Conservation (phyloP, 306 rosid species). For the Prinsepia uniflora region DNA sequence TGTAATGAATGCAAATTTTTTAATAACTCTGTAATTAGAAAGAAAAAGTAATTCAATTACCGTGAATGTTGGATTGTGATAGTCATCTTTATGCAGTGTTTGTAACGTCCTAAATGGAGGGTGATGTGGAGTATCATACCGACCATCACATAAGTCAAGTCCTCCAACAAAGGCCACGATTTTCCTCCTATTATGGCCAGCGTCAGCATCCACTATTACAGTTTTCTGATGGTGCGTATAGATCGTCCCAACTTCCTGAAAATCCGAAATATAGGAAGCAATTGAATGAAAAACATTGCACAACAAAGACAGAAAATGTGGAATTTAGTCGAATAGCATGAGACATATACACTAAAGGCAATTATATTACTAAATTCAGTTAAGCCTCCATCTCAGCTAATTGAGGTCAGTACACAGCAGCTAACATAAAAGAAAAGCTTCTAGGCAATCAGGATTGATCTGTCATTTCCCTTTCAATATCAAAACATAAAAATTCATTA, state of each 20-base stretch:
- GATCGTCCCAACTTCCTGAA: constrained; percentile 87
- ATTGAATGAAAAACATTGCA: constrained; percentile 13
- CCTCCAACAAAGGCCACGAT: constrained; percentile 95
- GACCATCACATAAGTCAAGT: constrained; percentile 92
- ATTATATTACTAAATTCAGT: no score
- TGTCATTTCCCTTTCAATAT: background rate
- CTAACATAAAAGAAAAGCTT: background rate
- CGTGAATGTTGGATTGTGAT: constrained; percentile 87
- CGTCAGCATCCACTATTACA: constrained; percentile 86
- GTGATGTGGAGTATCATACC: constrained; percentile 86
- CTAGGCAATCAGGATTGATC: background rate
- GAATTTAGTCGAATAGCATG: background rate
- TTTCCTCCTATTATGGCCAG: constrained; percentile 72
- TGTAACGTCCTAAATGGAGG: constrained; percentile 66
- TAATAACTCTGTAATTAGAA: constrained; percentile 23
- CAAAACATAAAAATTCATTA: background rate
- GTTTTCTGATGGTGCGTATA: constrained; percentile 99
- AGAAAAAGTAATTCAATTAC: constrained; percentile 42
- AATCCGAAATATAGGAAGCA: constrained; percentile 26
- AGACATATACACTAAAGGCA: background rate
- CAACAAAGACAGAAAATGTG: background rate
- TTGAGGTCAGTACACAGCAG: background rate
- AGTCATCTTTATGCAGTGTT: constrained; percentile 85
- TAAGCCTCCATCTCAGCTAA: background rate
- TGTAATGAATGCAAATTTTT: constrained; percentile 6